These are phyloP conservation scores for Fomitopsis betulina DNA, from an alignment of 1,284 basidiomycete genomes.

Conservation along the genomic window DNA sequence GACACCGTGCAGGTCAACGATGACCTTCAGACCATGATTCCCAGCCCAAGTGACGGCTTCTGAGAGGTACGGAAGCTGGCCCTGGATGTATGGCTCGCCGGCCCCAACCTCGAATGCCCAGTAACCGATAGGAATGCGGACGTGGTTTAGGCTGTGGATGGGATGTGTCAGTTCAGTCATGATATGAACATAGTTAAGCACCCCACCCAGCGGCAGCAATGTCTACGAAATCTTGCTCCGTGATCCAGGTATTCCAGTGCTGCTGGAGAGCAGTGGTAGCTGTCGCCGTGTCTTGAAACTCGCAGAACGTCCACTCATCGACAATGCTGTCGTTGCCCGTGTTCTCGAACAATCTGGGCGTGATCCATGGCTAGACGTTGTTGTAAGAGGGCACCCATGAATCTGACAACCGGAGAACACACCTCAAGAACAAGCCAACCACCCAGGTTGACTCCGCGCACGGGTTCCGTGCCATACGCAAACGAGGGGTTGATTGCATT, in stretches of 20 bases:
- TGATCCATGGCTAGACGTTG: conserved; percentile 71
- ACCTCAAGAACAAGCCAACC: conserved; percentile 82
- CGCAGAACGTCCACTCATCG: conserved; percentile 86
- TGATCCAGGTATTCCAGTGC: conserved; percentile 84
- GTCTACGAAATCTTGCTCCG: conserved; percentile 66
- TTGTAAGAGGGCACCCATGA: conserved; percentile 4
- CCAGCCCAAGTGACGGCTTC: conserved; percentile 79
- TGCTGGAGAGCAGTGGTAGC: conserved; percentile 49
- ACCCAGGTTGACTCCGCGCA: conserved; percentile 72
- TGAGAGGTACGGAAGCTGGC: conserved; percentile 72
- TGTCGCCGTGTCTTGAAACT: conserved; percentile 47
- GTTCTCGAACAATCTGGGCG: conserved; percentile 81
- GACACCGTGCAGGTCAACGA: conserved; percentile 80
- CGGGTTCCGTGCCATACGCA: conserved; percentile 52
- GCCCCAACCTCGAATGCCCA: conserved; percentile 88
- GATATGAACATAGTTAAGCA: too few species aligned
- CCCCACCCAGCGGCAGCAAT: conserved; percentile 70
- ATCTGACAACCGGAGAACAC: neutral
- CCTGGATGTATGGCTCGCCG: conserved; percentile 84
- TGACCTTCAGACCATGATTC: conserved; percentile 73
- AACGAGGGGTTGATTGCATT: conserved; percentile 38
- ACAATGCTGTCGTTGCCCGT: conserved; percentile 67
- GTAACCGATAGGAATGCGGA: conserved; percentile 85
- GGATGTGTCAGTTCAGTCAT: conserved; percentile 18
- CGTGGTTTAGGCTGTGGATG: conserved; percentile 66